Base-by-base conservation (phyloP, 1,284 basidiomycete genomes). In the Apiotrichum akiyoshidainum region DNA sequence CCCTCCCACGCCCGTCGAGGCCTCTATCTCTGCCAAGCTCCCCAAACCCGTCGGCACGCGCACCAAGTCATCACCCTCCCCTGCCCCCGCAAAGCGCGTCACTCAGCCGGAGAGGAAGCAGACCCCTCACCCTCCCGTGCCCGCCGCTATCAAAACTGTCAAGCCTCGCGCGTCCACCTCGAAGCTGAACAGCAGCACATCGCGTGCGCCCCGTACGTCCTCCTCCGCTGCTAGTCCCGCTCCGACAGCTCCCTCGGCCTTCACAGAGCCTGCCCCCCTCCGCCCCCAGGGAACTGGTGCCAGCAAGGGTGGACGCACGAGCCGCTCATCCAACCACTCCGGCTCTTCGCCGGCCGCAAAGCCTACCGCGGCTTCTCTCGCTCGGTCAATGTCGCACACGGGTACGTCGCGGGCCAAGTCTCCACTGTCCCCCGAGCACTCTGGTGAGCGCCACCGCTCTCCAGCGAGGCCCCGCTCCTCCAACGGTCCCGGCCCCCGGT, bases 291-390 rank as follows among this genome's bases (percentile, higher is more conserved):
- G 42, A 4, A 54, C 52, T 5, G 52, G 47, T 13, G 21, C 22
- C 31, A 48, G 26, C 33, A 48, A 33, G 46, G 26, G 19, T 42
- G 48, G 57, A n/a, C 33, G 46, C 34, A 31, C 49, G 22, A 34
- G 46, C 33, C 45, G 52, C 21, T 33, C 34, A 13, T 34, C 41
- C 14, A 22, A 34, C 52, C 11, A 19, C 11, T 37, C 37, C 37
- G 3, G 10, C 37, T 6, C 37, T 37, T 31, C 31, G 31, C n/a
- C 50, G 17, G 41, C 42, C 41, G 19, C 33, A 26, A 58, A 61
- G 57, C 56, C 50, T 14, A 58, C 60, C 2, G 60, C 54, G 13
- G 46, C 52, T 33, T 55, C 53, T 35, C 45, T 57, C 13, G 60
- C 26, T 31, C 26, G 26, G 26, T 31, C 60, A 21, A 61, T 58